Evolutionary conservation across 2,329 filamentous ascomycete species (phyloP).

Genomic region (Phialophora macrospora): DNA sequence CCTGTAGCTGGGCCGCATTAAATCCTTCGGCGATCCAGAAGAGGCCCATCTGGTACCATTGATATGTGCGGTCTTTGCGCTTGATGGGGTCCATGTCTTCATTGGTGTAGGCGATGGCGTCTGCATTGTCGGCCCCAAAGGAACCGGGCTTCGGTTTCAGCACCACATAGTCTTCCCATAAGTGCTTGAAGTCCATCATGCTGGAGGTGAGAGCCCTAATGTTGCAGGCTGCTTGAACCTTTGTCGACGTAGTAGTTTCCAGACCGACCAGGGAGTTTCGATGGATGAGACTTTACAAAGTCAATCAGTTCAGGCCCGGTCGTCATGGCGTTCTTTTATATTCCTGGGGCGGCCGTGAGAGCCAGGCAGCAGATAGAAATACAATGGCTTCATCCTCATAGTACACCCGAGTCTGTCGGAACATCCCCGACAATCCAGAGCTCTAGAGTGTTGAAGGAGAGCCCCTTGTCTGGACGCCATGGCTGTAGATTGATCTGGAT

Average conservation of each 20-base stretch:
- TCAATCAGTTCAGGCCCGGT: not conserved
- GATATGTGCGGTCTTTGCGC: slow-evolving; percentile 25
- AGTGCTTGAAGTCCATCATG: slow-evolving; percentile 17
- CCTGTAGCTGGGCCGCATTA: slow-evolving; percentile 24
- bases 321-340: slow-evolving; percentile 7
- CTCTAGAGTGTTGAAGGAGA: not conserved
- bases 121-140: slow-evolving; percentile 20
- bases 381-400: not conserved
- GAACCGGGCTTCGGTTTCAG: slow-evolving; percentile 25
- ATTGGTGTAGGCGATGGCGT: slow-evolving; percentile 21
- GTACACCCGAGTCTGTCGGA: not conserved
- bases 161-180: slow-evolving; percentile 26
- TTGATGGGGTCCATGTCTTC: slow-evolving; percentile 29
- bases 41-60: slow-evolving; percentile 28
- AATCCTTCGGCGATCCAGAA: slow-evolving; percentile 29
- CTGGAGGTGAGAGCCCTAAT: not conserved
- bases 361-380: not conserved
- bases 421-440: slow-evolving; percentile 7
- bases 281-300: not conserved
- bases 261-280: not conserved
- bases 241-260: not conserved
- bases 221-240: not conserved
- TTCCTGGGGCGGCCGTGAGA: not conserved
- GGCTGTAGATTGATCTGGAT: not conserved
- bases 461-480: slow-evolving; percentile 5